phyloP scores from a whole-genome alignment of 202 grass and related monocot genomes.

The Eragrostis tef region DNA sequence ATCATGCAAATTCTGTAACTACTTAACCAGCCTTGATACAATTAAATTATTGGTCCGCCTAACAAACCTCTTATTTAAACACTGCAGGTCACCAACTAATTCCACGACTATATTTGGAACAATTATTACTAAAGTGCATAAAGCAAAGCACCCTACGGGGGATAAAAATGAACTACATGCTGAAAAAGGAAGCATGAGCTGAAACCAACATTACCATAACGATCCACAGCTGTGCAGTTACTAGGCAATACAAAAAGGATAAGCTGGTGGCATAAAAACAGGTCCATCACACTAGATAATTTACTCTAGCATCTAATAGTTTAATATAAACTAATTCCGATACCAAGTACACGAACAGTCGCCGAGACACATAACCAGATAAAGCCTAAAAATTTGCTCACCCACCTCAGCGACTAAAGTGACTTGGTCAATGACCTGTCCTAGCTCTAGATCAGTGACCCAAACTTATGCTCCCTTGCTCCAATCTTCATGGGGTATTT shows the following conservation, averaged over 20 bases:
- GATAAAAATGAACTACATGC: neutral
- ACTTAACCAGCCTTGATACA: neutral
- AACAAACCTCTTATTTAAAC: neutral
- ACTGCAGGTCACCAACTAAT: slow-evolving; percentile 15
- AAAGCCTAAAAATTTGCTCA: slow-evolving; percentile 52
- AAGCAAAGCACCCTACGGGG: neutral
- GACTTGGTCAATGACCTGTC: slow-evolving; percentile 45
- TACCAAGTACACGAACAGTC: slow-evolving; percentile 45
- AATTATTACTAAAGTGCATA: neutral
- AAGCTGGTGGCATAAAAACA: slow-evolving; percentile 30
- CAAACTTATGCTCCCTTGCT: slow-evolving; percentile 52
- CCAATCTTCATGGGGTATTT: slow-evolving; percentile 43
- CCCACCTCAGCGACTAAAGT: slow-evolving; percentile 37
- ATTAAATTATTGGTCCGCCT: neutral
- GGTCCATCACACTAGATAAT: slow-evolving; percentile 11
- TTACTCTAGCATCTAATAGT: slow-evolving; percentile 45
- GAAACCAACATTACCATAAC: slow-evolving; percentile 41
- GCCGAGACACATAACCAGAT: slow-evolving; percentile 36
- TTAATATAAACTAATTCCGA: slow-evolving; percentile 41
- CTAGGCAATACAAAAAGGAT: slow-evolving; percentile 45
- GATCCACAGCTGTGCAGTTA: slow-evolving; percentile 51
- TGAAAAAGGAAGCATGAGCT: slow-evolving; percentile 6
- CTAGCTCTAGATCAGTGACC: slow-evolving; percentile 59
- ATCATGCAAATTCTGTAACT: neutral
- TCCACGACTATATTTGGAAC: neutral